These are phyloP conservation scores for Leptomonas seymouri DNA, from an alignment of 208 protist species.

Conservation along the genomic window DNA sequence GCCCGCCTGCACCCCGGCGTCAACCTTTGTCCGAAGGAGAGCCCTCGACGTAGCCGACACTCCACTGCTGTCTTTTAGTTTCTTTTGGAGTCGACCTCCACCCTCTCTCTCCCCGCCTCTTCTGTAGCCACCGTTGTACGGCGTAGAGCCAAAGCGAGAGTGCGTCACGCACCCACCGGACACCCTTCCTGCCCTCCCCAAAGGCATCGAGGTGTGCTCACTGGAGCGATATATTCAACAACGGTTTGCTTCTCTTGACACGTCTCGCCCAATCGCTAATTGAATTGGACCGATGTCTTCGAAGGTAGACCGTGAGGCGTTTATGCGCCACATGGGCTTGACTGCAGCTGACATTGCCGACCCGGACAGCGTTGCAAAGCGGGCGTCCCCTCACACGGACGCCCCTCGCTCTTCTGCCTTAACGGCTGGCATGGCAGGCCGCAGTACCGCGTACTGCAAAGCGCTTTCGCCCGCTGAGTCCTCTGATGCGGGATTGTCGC, in stretches of 20 bases:
- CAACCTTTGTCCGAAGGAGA: no score
- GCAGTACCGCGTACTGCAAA: neutral
- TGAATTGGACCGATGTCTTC: conserved; percentile 9
- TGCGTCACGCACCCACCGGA: no score
- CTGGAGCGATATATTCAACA: no score
- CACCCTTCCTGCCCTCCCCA: no score
- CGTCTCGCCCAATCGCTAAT: neutral
- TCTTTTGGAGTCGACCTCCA: no score
- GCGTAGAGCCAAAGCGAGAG: no score
- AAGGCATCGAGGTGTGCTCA: no score
- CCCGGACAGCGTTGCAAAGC: conserved; percentile 28
- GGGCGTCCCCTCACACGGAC: neutral
- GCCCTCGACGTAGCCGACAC: no score
- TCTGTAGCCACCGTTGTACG: no score
- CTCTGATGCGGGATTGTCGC: conserved; percentile 26
- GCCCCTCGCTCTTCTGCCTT: neutral
- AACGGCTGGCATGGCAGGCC: neutral
- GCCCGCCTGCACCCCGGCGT: no score
- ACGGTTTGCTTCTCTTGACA: conserved; percentile 4
- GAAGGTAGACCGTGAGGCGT: conserved; percentile 56
- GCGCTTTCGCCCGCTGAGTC: conserved; percentile 7
- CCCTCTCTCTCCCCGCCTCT: no score
- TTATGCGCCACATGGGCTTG: conserved; percentile 82
- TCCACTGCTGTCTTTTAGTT: no score
- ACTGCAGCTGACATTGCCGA: conserved; percentile 68